Conservation (phyloP, 805 yeast genomes). For the Barnettozyma sp. region DNA sequence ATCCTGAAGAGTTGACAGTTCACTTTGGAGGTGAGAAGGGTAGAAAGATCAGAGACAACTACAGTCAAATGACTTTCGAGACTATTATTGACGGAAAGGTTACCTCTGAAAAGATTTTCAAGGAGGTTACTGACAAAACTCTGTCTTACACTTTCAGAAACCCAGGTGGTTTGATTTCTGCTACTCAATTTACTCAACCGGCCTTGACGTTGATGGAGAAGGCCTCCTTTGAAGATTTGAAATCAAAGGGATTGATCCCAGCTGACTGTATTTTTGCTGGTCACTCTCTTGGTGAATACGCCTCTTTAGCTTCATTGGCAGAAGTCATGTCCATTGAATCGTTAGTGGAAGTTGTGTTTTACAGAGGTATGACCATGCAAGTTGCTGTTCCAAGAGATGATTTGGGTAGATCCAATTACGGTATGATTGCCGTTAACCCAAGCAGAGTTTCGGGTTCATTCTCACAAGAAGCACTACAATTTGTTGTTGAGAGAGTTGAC, state of each 20-base stretch:
- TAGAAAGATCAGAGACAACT: constrained; percentile 88
- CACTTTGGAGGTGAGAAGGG: constrained; percentile 99
- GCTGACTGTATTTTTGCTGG: constrained; percentile 95
- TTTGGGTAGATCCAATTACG: constrained; percentile 93
- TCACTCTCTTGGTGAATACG: constrained; percentile 98
- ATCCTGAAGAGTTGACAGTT: constrained; percentile 91
- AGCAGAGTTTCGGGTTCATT: constrained; percentile 84
- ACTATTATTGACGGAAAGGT: constrained; percentile 80
- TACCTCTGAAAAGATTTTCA: constrained; percentile 91
- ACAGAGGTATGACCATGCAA: constrained; percentile 99
- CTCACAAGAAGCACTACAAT: constrained; percentile 87
- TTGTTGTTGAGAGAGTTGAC: constrained; percentile 85
- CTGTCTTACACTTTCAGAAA: constrained; percentile 84
- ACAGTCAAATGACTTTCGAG: constrained; percentile 96
- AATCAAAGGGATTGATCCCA: constrained; percentile 91
- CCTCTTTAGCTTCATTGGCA: constrained; percentile 94
- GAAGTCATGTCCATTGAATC: constrained; percentile 99
- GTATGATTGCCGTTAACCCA: constrained; percentile 99
- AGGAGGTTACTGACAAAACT: constrained; percentile 75
- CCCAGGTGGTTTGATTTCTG: constrained; percentile 91
- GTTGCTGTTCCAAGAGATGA: constrained; percentile 99
- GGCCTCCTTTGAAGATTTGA: constrained; percentile 97
- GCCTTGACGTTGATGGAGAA: constrained; percentile 99
- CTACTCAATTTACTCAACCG: constrained; percentile 99
- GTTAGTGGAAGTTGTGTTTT: constrained; percentile 94